Base-by-base conservation (phyloP, 257 asterid genomes). In the Solanum ossicruentum region DNA sequence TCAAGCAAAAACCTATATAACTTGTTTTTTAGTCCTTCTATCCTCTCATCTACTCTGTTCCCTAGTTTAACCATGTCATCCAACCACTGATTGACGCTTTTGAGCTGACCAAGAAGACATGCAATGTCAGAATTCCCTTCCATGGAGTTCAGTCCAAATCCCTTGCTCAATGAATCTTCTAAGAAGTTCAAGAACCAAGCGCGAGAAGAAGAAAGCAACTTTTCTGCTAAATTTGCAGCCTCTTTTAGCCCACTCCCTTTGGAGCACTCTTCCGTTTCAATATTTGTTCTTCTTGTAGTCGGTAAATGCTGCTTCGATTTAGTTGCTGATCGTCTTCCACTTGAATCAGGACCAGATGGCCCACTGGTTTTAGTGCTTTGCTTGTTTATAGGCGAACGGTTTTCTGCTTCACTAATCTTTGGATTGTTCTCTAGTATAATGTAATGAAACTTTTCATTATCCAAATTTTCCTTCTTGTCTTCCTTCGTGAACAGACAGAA, bases 111-210 rank as follows among this genome's bases (percentile, higher is more conserved):
- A 32, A 96, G 94, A 87, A 94, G 92, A 57, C 72, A 67, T 8
- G 88, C 88, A 39, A 90, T 86, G 83, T 92, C 92, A 57, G 93
- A 87, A 71, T 77, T 67, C n/a, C 80, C 91, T 7, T 87, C 93
- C 36, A 82, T 83, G 1, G 51, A 87, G 12, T 49, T 88, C 87
- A 82, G 82, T 85, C 92, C 92, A 78, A 91, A 89, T n/a, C 90
- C 89, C 51, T 85, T 87, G 51, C 41, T 86, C 79, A 96, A 73
- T 18, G 92, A 91, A 88, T 82, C 83, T 71, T 93, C 99, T 75
- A 96, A 88, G 83, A 93, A 94, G 86, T 90, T 90, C 72, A 94
- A 87, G 77, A 96, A 96, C 98, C 98, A 96, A 3, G 85, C 87
- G 6, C 94, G 91, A 57, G 97, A 92, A 9, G 70, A 89, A 0